These are phyloP conservation scores for Leccinum disarticulatum DNA, from an alignment of 768 basidiomycete genomes.

Conservation along the genomic window DNA sequence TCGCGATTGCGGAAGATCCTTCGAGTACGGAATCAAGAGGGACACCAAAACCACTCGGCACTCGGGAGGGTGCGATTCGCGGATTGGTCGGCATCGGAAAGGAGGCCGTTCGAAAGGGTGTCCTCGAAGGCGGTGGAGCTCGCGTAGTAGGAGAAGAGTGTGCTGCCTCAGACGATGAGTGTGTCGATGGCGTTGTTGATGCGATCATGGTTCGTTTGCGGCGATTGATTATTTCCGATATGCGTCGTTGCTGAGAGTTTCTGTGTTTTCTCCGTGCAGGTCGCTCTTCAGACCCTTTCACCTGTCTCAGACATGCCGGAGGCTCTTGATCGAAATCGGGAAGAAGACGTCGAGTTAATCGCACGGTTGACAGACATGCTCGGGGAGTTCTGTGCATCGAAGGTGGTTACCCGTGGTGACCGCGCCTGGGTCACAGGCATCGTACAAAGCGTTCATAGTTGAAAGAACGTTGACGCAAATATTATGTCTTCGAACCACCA, in stretches of 20 bases:
- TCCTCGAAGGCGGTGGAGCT: slow-evolving; percentile 79
- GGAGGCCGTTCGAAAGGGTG: slow-evolving; percentile 79
- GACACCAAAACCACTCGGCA: slow-evolving; percentile 66
- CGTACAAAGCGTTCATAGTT: slow-evolving; percentile 34
- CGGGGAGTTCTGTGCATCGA: slow-evolving; percentile 62
- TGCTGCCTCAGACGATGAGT: slow-evolving; percentile 26
- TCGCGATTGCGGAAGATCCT: slow-evolving; percentile 19
- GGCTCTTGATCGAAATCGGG: slow-evolving; percentile 49
- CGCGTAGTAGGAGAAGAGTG: slow-evolving; percentile 72
- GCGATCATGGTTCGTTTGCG: slow-evolving; percentile 57
- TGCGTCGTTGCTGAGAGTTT: background rate
- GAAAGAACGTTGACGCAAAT: background rate
- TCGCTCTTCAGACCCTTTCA: slow-evolving; percentile 59
- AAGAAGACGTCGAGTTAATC: slow-evolving; percentile 48
- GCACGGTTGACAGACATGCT: slow-evolving; percentile 51
- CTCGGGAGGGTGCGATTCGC: slow-evolving; percentile 87
- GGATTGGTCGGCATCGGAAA: slow-evolving; percentile 84
- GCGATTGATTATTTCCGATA: background rate
- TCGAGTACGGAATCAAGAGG: slow-evolving; percentile 42
- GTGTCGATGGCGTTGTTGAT: slow-evolving; percentile 49
- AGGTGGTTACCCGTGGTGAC: slow-evolving; percentile 48
- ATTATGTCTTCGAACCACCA: background rate
- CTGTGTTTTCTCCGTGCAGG: slow-evolving; percentile 36
- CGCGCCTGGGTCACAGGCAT: slow-evolving; percentile 65
- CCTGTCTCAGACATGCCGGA: slow-evolving; percentile 59